Percentiles rank a stretch among this genome's conserved stretches.
phyloP scores from a whole-genome alignment of 257 asterid species.

The Echium plantagineum region DNA sequence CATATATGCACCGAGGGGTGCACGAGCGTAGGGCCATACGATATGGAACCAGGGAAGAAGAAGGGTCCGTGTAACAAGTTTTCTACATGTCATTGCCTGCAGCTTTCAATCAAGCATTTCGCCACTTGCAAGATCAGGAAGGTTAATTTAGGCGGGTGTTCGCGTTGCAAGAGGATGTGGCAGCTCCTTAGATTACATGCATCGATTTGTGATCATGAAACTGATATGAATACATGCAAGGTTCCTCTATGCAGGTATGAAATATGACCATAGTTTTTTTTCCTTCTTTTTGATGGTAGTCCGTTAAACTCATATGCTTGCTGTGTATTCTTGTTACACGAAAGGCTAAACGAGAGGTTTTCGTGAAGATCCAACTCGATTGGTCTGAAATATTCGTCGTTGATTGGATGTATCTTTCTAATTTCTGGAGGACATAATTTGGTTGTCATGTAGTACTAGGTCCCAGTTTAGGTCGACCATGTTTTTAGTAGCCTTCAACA shows the following conservation, averaged over 20 bases:
- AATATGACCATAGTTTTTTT: no score
- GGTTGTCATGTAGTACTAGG: background rate
- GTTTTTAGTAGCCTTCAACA: background rate
- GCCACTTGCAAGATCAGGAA: constrained; percentile 52
- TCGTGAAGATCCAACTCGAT: background rate
- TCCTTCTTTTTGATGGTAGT: no score
- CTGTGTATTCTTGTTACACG: no score
- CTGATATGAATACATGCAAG: constrained; percentile 45
- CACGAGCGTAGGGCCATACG: constrained; percentile 57
- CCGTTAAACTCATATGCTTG: no score
- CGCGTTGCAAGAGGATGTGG: constrained; percentile 78
- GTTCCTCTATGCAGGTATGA: constrained; percentile 87
- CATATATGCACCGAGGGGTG: constrained; percentile 90
- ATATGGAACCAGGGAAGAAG: constrained; percentile 40
- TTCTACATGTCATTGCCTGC: constrained; percentile 75
- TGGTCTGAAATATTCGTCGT: background rate
- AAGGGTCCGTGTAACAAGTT: constrained; percentile 70
- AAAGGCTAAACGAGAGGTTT: no score
- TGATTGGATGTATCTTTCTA: no score
- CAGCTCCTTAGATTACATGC: constrained; percentile 74
- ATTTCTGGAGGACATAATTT: background rate
- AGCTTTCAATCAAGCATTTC: constrained; percentile 67
- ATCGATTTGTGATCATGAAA: constrained; percentile 49
- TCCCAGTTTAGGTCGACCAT: background rate
- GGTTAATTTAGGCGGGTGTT: constrained; percentile 60